Evolutionary conservation across 257 asterid genomes (phyloP).

Genomic region (Plantago major): DNA sequence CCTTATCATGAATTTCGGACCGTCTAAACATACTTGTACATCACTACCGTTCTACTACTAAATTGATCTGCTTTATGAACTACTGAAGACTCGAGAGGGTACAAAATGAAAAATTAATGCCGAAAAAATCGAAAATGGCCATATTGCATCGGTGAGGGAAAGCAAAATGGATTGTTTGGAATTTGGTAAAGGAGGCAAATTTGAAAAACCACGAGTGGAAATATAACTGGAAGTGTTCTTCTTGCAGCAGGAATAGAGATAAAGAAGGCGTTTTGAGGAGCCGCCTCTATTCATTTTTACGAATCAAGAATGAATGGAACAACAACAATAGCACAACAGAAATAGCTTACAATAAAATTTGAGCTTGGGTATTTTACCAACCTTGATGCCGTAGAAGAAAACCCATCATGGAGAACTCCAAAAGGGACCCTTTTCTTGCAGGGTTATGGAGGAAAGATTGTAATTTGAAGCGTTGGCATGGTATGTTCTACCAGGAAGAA

Average conservation of each 20-base stretch:
- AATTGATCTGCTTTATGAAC: slow-evolving; percentile 17
- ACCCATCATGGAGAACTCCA: no score
- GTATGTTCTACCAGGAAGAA: no score
- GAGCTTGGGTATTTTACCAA: no score
- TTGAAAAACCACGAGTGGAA: slow-evolving; percentile 30
- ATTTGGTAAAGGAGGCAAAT: slow-evolving; percentile 19
- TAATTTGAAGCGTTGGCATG: no score
- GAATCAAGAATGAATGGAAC: no score
- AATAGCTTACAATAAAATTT: no score
- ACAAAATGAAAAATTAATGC: slow-evolving; percentile 27
- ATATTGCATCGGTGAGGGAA: slow-evolving; percentile 14
- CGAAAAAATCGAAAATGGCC: slow-evolving; percentile 17
- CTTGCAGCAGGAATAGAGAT: slow-evolving; percentile 37
- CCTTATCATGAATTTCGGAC: slow-evolving; percentile 15
- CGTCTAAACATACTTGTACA: neutral
- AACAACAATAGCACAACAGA: no score
- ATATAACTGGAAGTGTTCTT: slow-evolving; percentile 13
- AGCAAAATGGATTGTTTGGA: slow-evolving; percentile 22
- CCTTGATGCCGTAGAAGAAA: no score
- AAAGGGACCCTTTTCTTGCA: no score
- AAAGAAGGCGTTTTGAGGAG: slow-evolving; percentile 38
- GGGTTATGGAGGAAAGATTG: no score
- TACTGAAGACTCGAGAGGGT: slow-evolving; percentile 28
- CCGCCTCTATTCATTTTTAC: no score
- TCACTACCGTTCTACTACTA: slow-evolving; percentile 20